Evolutionary conservation across 345 rosid genomes (phyloP), one percentile per base, ranked within the genome.

Genomic region (Barbarea vulgaris): DNA sequence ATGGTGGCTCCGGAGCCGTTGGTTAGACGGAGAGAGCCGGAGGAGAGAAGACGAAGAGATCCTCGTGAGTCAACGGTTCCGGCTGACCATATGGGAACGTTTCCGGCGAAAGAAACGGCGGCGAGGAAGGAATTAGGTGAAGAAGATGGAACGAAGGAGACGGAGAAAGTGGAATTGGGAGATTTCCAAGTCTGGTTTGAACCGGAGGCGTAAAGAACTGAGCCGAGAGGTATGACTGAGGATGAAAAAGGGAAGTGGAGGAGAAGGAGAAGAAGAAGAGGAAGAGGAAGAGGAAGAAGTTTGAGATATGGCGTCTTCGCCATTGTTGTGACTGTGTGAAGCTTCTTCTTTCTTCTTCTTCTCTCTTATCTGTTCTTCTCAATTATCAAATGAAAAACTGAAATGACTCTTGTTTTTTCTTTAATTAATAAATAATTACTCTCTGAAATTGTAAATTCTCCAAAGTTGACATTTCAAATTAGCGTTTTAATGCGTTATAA

Each of bases 11-110:
- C 87, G 37, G 90, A 82, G 78, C 96, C 93, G 39, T 79, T 84
- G 72, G 76, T 46, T 9, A 91, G 85, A 24, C 76, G 87, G 77
- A 87, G 90, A 56, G 81, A 59, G 28, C 97, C 93, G 63, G 67
- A 70, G 42, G 78, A 14, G 67, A 57, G 76, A 48, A 91, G 80
- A 48, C 71, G 79, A 10, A 91, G 78, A 14, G 84, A 68, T 11
- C 85, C 97, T 6, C 31, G 17, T 0, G 89, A 79, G 81, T 87
- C 95, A 7, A 89, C 89, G 42, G 66, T 33, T 18, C 90, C 87
- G 11, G 87, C 84, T 1, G 89, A 80, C 93, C 93, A 91, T 7
- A 89, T 46, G 1, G 82, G 42, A 13, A 87, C 74, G 48, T 55
- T 82, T 14, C 85, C 85, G 47, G 75, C 36, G 84, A 79, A 84